Conservation (phyloP, 139 green algal genomes). For the Volvox reticuliferus region DNA sequence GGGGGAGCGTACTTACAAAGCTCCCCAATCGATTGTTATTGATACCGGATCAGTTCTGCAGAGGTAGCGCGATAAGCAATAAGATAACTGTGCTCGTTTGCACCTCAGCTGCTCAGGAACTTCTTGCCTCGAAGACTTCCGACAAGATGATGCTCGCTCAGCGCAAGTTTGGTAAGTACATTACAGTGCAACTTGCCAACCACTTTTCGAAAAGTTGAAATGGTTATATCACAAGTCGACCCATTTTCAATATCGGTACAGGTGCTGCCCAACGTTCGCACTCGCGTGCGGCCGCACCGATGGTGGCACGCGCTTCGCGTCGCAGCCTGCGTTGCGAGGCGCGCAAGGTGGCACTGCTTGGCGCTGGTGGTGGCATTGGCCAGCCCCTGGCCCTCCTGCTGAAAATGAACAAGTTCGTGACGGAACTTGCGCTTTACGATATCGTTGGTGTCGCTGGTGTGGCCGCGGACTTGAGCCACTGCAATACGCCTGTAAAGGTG, state of each 20-base stretch:
- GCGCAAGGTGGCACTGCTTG: constrained; percentile 79
- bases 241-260: background rate
- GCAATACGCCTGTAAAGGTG: constrained; percentile 89
- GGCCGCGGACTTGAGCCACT: constrained; percentile 94
- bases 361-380: constrained; percentile 89
- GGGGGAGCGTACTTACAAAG: background rate
- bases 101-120: background rate
- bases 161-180: constrained; percentile 13
- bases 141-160: constrained; percentile 4
- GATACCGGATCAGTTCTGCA: too few species aligned
- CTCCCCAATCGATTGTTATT: background rate
- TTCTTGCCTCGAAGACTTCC: background rate
- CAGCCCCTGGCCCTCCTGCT: constrained; percentile 91
- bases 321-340: constrained; percentile 31
- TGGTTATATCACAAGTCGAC: too few species aligned
- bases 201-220: too few species aligned
- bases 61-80: background rate
- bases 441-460: constrained; percentile 94
- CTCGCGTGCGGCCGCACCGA: background rate
- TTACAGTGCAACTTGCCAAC: background rate
- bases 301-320: constrained; percentile 12
- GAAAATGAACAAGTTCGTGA: constrained; percentile 90
- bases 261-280: background rate
- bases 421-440: constrained; percentile 97
- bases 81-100: too few species aligned